These are phyloP conservation scores for Datura wrightii DNA, from an alignment of 257 asterid genomes.

Conservation along the genomic window DNA sequence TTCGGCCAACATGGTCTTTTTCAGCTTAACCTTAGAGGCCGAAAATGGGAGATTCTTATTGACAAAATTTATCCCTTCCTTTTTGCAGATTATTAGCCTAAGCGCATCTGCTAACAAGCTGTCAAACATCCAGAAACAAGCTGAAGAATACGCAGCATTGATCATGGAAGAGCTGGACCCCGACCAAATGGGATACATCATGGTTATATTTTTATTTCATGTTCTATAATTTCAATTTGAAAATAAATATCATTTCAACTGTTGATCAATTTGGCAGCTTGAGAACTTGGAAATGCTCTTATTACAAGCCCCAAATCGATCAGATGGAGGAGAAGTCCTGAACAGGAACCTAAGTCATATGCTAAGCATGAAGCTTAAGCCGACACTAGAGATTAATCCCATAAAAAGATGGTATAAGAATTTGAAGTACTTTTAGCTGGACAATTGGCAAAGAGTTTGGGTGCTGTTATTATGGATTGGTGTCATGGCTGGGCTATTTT, in stretches of 20 bases:
- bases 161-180: conserved; percentile 56
- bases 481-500: conserved; percentile 75
- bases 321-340: conserved; percentile 56
- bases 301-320: conserved; percentile 69
- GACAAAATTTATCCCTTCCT: background rate
- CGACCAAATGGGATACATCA: conserved; percentile 44
- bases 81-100: conserved; percentile 45
- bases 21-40: background rate
- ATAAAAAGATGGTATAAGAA: conserved; percentile 56
- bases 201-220: conserved; percentile 36
- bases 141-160: conserved; percentile 47
- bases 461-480: conserved; percentile 87
- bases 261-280: conserved; percentile 48
- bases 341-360: conserved; percentile 74
- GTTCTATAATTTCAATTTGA: background rate
- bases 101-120: conserved; percentile 52
- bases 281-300: conserved; percentile 81
- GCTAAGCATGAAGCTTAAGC: conserved; percentile 84
- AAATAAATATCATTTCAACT: background rate
- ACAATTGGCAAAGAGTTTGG: conserved; percentile 95
- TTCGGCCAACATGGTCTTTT: background rate
- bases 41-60: background rate
- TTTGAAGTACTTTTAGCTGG: conserved; percentile 63
- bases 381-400: conserved; percentile 49
- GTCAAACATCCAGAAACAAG: conserved; percentile 47